These are phyloP conservation scores for Candida palmyrensis DNA, from an alignment of 805 yeast species.

Conservation along the genomic window DNA sequence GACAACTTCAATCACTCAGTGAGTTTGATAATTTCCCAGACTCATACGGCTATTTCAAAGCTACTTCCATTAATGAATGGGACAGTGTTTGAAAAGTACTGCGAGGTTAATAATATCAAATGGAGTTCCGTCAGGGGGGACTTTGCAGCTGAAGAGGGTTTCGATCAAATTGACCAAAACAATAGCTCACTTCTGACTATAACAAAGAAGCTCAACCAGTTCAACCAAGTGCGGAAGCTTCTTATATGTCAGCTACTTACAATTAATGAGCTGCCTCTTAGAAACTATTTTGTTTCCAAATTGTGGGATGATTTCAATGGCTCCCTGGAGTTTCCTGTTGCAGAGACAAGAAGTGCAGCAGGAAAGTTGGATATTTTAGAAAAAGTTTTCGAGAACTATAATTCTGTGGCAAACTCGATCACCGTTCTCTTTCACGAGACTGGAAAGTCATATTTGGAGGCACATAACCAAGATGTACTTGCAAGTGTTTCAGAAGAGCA, in stretches of 20 bases:
- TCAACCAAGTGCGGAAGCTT: slow-evolving; percentile 33
- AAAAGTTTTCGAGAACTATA: too few species aligned
- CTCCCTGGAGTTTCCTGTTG: too few species aligned
- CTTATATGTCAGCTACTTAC: slow-evolving; percentile 35
- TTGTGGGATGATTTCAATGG: slow-evolving; percentile 20
- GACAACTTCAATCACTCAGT: slow-evolving; percentile 18
- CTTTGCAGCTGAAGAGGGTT: background rate
- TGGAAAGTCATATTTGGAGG: too few species aligned
- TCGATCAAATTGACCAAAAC: background rate
- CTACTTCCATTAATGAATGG: slow-evolving; percentile 33
- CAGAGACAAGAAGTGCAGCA: too few species aligned
- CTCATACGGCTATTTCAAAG: slow-evolving; percentile 21
- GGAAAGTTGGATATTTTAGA: too few species aligned
- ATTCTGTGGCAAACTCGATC: too few species aligned
- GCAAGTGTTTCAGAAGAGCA: too few species aligned
- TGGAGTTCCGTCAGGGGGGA: slow-evolving; percentile 8
- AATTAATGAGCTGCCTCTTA: slow-evolving; percentile 21
- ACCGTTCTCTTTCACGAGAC: too few species aligned
- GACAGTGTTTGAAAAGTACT: slow-evolving; percentile 32
- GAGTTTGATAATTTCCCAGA: slow-evolving; percentile 21
- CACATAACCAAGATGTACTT: too few species aligned
- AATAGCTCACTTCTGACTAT: slow-evolving; percentile 7
- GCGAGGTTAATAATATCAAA: slow-evolving; percentile 31
- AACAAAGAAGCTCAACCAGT: slow-evolving; percentile 18
- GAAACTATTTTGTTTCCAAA: slow-evolving; percentile 28